Percentiles rank a stretch among this genome's conserved stretches.
Evolutionary conservation across 78 protist species (phyloP).

Genomic region (Dictyostelium firmibasis): DNA sequence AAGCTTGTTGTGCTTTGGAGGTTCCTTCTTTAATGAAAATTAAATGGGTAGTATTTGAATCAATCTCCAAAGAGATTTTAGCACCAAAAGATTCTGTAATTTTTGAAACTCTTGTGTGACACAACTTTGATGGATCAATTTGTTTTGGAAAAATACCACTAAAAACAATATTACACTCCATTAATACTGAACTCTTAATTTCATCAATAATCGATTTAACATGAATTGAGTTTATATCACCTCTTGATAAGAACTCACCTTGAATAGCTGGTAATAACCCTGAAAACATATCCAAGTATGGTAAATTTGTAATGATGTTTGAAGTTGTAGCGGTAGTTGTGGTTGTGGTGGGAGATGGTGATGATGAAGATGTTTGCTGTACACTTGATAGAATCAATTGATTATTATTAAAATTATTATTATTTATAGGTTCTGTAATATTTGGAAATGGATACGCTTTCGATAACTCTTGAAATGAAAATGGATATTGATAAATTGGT

Average conservation of each 20-base stretch:
- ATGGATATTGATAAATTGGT: constrained; percentile 54
- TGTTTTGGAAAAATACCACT: constrained; percentile 77
- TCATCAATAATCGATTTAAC: constrained; percentile 1
- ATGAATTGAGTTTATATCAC: neutral
- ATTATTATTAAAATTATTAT: constrained; percentile 3
- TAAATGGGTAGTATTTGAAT: constrained; percentile 54
- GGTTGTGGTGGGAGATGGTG: neutral
- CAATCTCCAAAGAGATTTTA: constrained; percentile 28
- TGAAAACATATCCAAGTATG: constrained; percentile 58
- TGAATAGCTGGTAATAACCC: constrained; percentile 10
- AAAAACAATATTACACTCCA: constrained; percentile 61
- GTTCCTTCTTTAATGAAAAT: constrained; percentile 71
- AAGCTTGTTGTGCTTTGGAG: constrained; percentile 58
- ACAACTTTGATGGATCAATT: constrained; percentile 24
- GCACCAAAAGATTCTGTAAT: constrained; percentile 77
- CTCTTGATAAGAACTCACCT: constrained; percentile 20
- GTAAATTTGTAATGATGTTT: neutral
- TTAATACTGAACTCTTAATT: constrained; percentile 20
- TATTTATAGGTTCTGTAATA: neutral
- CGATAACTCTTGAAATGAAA: constrained; percentile 64
- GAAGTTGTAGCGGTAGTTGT: neutral
- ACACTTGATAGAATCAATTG: neutral
- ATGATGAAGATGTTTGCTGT: neutral
- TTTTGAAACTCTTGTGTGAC: constrained; percentile 27
- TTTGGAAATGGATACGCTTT: constrained; percentile 31